phyloP scores from a whole-genome alignment of 768 basidiomycete species.

The Kwoniella botswanensis region DNA sequence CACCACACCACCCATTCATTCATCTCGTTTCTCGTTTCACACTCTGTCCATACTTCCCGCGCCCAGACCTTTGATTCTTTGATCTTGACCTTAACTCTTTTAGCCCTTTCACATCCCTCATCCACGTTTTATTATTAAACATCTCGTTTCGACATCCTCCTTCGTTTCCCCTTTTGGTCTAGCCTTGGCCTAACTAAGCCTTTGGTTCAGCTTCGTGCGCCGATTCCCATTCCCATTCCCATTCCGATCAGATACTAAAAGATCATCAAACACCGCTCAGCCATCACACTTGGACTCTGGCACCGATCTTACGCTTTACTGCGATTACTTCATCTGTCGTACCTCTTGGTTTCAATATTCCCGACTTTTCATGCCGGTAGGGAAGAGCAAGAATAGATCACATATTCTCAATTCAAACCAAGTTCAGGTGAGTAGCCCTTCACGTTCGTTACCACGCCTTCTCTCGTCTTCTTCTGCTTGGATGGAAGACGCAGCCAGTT shows the following conservation, averaged over 20 bases:
- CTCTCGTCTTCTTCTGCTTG: not conserved
- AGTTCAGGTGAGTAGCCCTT: not conserved
- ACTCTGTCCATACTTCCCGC: slow-evolving; percentile 13
- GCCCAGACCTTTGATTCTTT: slow-evolving; percentile 11
- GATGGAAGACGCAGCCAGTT: too few species aligned
- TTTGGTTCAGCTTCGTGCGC: too few species aligned
- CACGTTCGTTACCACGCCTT: not conserved
- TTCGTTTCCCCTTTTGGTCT: not conserved
- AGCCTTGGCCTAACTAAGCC: too few species aligned
- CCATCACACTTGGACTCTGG: not conserved
- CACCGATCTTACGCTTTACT: not conserved
- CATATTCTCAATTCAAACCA: not conserved
- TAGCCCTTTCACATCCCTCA: slow-evolving; percentile 5
- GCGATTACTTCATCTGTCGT: slow-evolving; percentile 8
- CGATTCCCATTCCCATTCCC: too few species aligned
- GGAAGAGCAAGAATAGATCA: not conserved
- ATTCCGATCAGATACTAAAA: not conserved
- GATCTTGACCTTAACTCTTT: not conserved
- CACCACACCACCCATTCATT: not conserved
- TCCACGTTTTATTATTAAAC: not conserved
- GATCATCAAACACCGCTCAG: slow-evolving; percentile 15
- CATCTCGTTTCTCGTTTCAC: slow-evolving; percentile 8
- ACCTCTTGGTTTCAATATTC: not conserved
- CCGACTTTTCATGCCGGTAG: not conserved
- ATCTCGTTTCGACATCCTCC: not conserved